Evolutionary conservation across 2,329 filamentous ascomycete genomes (phyloP).

Genomic region (Arthrobotrys musiformis): DNA sequence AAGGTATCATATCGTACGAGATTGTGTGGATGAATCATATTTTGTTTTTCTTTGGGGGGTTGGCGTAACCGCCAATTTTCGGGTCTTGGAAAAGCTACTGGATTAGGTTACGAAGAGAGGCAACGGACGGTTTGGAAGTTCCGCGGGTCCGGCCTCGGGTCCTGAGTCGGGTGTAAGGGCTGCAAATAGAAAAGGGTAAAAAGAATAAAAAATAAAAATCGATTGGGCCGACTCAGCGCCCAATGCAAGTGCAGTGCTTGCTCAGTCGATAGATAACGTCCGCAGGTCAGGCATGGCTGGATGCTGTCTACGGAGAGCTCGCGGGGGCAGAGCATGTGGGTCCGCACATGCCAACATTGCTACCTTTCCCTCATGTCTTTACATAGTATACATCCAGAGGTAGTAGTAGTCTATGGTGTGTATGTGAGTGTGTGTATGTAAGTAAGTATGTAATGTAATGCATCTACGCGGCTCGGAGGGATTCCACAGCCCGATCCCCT

Average conservation of each 20-base stretch:
- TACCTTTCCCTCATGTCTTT: background rate
- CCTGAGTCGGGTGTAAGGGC: background rate
- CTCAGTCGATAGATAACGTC: no score
- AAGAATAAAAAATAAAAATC: background rate
- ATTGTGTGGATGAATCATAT: background rate
- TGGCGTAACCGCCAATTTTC: conserved; percentile 8
- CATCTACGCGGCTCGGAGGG: conserved; percentile 1
- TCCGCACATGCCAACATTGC: background rate
- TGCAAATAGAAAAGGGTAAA: background rate
- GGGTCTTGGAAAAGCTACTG: background rate
- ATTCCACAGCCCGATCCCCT: background rate
- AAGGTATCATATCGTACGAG: no score
- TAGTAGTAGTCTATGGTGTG: background rate
- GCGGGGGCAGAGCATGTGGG: background rate
- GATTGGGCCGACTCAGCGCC: conserved; percentile 16
- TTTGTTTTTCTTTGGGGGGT: background rate
- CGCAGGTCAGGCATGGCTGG: no score
- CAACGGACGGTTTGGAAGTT: background rate
- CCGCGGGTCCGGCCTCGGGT: conserved; percentile 15
- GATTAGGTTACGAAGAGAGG: background rate
- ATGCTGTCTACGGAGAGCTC: no score
- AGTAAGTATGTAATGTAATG: background rate
- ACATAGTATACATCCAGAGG: no score
- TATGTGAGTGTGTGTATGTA: background rate
- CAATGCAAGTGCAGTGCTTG: conserved; percentile 7